Conservation (phyloP, 345 rosid genomes). For the Garcia nutans region DNA sequence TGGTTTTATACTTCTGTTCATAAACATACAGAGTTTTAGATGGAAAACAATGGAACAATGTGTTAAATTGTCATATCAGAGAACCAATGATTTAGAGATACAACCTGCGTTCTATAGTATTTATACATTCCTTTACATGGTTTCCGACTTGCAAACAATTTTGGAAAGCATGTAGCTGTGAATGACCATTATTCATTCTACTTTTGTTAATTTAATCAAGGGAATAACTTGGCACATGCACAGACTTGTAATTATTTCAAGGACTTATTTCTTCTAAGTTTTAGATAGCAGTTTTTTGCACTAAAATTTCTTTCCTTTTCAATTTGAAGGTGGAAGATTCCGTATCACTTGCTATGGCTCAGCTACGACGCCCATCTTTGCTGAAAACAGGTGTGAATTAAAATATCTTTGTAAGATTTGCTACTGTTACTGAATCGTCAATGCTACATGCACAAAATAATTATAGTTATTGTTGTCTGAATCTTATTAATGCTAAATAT, state of each 20-base stretch:
- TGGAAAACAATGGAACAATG: too few species aligned
- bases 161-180: too few species aligned
- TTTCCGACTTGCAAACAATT: too few species aligned
- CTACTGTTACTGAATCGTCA: background rate
- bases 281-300: slow-evolving; percentile 5
- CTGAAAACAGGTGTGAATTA: slow-evolving; percentile 40
- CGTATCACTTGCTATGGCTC: slow-evolving; percentile 76
- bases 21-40: background rate
- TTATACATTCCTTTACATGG: too few species aligned
- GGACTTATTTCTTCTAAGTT: slow-evolving; percentile 3
- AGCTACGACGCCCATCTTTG: slow-evolving; percentile 41
- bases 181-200: too few species aligned
- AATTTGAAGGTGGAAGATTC: slow-evolving; percentile 63
- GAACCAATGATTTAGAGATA: too few species aligned
- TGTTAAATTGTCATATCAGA: too few species aligned
- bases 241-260: background rate
- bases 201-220: background rate
- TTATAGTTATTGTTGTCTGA: background rate
- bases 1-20: background rate
- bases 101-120: too few species aligned
- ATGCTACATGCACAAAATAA: background rate
- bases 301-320: background rate
- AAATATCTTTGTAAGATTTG: background rate
- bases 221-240: background rate
- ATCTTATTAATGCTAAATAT: too few species aligned